Base-by-base conservation (phyloP, 2,329 filamentous ascomycete genomes). In the Fusarium sp. region DNA sequence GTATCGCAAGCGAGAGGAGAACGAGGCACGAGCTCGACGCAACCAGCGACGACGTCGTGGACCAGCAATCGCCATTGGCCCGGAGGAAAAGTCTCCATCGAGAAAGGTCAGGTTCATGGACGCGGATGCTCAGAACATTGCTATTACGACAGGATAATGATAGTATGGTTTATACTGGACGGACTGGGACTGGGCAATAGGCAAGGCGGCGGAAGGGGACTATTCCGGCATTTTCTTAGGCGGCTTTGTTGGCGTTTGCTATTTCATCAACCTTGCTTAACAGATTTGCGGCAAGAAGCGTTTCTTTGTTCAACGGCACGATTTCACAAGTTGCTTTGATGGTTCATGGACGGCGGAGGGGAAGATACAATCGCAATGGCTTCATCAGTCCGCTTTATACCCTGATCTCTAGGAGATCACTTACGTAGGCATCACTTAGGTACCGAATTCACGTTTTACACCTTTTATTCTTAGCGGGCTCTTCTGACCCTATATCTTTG, bases 1-100 rank as follows among this genome's bases (percentile, higher is more conserved):
- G 53, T 92, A 92, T 78, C 86, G 84, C 72, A 89, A 87, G 74
- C 85, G 90, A 24, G 89, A 92, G 75, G 89, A 90, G 76, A 85
- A 84, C 56, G 89, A 92, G 65, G 90, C 90, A 5, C 84, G 91
- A 57, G 87, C 88, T 0, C 84, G 81, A 72, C 84, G 90, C 65
- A 92, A 81, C 72, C 85, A 88, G 77, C 84, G 86, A 56, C 84
- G 90, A 51, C 83, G 85, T 10, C 81, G 77, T 9, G 81, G 79
- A 31, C 77, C 76, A 11, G 76, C 66, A 36, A 73, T 70, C 62
- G 73, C 70, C 64, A 65, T 77, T 38, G 71, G 79, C 61, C 59
- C 80, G 6, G 69, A 74, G 14, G 72, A 75, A 16, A 73, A 63
- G 20, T 73, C 69, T 36, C 69, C 72, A 7, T 67, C 72, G 9